Percentiles rank a stretch among this genome's conserved stretches.
phyloP scores from a whole-genome alignment of 768 basidiomycete species.

The Naganishia vishniacii region DNA sequence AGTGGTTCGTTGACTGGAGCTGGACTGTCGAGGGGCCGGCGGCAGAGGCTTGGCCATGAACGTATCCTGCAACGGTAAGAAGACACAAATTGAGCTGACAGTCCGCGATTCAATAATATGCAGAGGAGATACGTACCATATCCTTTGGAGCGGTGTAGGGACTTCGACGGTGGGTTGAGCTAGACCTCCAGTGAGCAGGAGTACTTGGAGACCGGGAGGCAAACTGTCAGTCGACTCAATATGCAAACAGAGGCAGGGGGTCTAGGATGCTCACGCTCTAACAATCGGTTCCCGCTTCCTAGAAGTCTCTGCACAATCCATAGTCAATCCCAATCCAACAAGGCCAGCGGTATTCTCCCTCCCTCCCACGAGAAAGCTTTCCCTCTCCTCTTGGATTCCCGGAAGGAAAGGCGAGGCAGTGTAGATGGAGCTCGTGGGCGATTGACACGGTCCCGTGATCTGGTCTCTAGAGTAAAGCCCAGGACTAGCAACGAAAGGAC shows the following conservation, averaged over 20 bases:
- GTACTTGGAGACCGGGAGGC: neutral
- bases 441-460: no score
- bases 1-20: neutral
- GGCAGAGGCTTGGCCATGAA: slow-evolving; percentile 11
- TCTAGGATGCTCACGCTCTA: neutral
- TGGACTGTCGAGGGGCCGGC: neutral
- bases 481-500: no score
- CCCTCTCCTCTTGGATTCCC: neutral
- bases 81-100: no score
- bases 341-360: neutral
- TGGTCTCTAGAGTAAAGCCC: no score
- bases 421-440: no score
- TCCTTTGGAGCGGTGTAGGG: neutral
- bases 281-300: neutral
- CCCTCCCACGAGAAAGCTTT: neutral
- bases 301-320: no score
- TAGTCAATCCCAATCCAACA: neutral
- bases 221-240: no score
- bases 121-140: neutral
- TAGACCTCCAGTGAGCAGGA: neutral
- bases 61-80: no score
- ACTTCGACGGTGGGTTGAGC: neutral
- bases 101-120: no score
- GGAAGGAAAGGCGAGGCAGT: neutral
- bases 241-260: no score